A percentile compares a stretch with the other conserved stretches of the same genome.
Conservation (phyloP, 805 yeast species). For the Metschnikowia lunata region DNA sequence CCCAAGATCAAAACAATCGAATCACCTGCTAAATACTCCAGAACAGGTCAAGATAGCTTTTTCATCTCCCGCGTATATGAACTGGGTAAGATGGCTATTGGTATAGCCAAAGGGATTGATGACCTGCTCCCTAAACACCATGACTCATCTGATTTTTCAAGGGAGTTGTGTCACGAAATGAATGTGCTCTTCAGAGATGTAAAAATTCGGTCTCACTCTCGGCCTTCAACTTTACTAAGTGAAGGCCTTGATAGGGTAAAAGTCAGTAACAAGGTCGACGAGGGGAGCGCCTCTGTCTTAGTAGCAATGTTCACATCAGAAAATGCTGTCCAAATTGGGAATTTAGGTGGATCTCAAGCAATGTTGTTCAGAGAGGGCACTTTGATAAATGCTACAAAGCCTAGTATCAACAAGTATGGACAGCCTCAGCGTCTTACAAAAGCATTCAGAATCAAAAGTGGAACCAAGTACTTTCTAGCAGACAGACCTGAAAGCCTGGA, state of each 20-base stretch:
- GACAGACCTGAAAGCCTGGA: background rate
- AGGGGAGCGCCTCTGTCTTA: conserved; percentile 1
- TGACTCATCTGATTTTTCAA: background rate
- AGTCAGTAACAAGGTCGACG: background rate
- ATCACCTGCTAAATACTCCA: background rate
- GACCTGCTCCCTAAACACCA: background rate
- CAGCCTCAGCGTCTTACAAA: background rate
- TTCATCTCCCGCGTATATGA: conserved; percentile 1
- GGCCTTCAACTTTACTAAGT: background rate
- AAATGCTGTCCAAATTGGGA: conserved; percentile 1
- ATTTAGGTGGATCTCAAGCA: conserved; percentile 3
- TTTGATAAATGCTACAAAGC: background rate
- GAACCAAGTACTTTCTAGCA: background rate
- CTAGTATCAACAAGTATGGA: background rate
- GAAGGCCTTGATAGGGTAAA: conserved; percentile 1
- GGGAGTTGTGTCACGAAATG: conserved; percentile 2
- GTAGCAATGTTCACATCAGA: conserved; percentile 2
- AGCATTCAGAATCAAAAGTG: background rate
- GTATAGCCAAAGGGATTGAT: conserved; percentile 2
- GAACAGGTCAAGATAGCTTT: background rate
- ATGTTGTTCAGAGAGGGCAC: conserved; percentile 3
- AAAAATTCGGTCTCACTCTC: background rate
- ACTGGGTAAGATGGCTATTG: conserved; percentile 4
- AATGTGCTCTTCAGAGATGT: background rate
- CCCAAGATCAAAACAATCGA: background rate